Evolutionary conservation across 2,329 filamentous ascomycete genomes (phyloP).

Genomic region (Remersonia thermophila): DNA sequence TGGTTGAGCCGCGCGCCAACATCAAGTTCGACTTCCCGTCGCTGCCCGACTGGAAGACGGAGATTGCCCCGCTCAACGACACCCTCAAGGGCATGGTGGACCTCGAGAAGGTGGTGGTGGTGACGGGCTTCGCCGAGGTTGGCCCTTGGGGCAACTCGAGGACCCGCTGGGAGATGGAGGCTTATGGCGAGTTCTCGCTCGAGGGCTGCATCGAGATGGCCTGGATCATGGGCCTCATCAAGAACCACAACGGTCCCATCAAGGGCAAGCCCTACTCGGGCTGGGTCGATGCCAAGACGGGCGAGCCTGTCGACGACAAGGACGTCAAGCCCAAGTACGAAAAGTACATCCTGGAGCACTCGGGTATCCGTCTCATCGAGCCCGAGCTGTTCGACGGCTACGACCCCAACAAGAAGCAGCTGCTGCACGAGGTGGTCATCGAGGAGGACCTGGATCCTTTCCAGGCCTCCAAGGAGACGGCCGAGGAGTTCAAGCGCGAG

Average conservation of each 20-base stretch:
- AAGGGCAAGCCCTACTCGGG: constrained; percentile 96
- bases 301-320: constrained; percentile 94
- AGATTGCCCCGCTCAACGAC: constrained; percentile 78
- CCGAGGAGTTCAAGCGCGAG: constrained; percentile 92
- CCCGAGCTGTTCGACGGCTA: constrained; percentile 95
- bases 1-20: constrained; percentile 87
- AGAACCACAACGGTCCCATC: constrained; percentile 90
- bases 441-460: constrained; percentile 96
- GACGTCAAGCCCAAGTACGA: constrained; percentile 97
- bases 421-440: constrained; percentile 94
- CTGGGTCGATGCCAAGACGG: constrained; percentile 90
- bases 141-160: constrained; percentile 98
- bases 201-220: constrained; percentile 99
- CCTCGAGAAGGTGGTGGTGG: constrained; percentile 92
- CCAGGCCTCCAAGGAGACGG: constrained; percentile 92
- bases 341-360: constrained; percentile 90
- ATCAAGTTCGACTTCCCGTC: constrained; percentile 94
- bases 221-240: constrained; percentile 99
- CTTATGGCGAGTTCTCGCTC: constrained; percentile 87
- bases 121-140: constrained; percentile 91
- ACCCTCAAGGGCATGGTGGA: constrained; percentile 96
- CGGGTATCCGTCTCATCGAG: constrained; percentile 94
- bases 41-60: constrained; percentile 81
- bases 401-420: constrained; percentile 95
- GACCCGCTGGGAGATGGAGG: constrained; percentile 99